A percentile compares a stretch with the other conserved stretches of the same genome.
Conservation (phyloP, 768 basidiomycete species). For the Mycena metata region DNA sequence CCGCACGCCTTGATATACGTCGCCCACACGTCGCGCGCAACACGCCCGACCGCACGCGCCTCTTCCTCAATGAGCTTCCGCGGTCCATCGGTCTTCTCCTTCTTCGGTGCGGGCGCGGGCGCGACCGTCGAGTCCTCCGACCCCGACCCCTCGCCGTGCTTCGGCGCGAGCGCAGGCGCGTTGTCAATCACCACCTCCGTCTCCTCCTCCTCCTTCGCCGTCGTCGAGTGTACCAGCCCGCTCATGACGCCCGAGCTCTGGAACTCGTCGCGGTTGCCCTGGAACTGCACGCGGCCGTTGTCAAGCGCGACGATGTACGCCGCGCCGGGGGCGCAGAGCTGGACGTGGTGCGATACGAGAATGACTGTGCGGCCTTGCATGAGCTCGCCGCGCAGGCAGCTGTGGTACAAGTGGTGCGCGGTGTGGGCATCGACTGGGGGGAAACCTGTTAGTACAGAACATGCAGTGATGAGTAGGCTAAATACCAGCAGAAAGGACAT, state of each 20-base stretch:
- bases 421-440: conserved; percentile 89
- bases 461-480: not conserved
- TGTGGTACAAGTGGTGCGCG: conserved; percentile 86
- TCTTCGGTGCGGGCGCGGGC: conserved; percentile 45
- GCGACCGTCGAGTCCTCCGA: conserved; percentile 42
- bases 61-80: conserved; percentile 91
- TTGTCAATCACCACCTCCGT: conserved; percentile 58
- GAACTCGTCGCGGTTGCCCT: conserved; percentile 77
- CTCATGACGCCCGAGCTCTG: conserved; percentile 74
- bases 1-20: conserved; percentile 68
- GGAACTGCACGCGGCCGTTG: conserved; percentile 82
- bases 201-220: conserved; percentile 51
- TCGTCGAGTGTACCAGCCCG: conserved; percentile 73
- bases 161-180: conserved; percentile 23
- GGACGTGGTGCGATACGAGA: conserved; percentile 95
- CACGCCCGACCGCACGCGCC: conserved; percentile 80
- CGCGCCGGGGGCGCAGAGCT: conserved; percentile 86
- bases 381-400: conserved; percentile 88
- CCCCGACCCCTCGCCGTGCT: conserved; percentile 15
- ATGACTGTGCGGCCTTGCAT: conserved; percentile 87
- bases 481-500: conserved; percentile 73
- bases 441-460: conserved; percentile 16
- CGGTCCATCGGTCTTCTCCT: conserved; percentile 60
- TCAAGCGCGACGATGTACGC: conserved; percentile 87
- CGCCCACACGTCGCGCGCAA: conserved; percentile 75